phyloP scores from a whole-genome alignment of 306 rosid species.

The Pyrus bretschneideri region DNA sequence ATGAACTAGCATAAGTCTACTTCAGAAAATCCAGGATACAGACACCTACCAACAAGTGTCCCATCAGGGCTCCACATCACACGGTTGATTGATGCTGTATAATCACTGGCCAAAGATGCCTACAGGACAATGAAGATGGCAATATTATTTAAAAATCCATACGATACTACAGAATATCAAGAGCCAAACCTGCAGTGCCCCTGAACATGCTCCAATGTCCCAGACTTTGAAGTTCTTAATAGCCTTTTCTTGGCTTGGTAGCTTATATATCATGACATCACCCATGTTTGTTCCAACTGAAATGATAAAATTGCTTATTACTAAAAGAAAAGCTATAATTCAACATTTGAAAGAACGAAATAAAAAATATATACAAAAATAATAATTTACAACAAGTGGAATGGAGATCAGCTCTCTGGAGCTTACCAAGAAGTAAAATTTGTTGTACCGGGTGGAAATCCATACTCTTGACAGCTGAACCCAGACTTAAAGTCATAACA shows the following conservation, averaged over 20 bases:
- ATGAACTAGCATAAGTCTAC: constrained; percentile 13
- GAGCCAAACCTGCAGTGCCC: constrained; percentile 67
- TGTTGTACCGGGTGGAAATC: constrained; percentile 94
- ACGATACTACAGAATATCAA: constrained; percentile 5
- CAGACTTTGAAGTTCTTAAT: constrained; percentile 72
- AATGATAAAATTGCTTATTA: constrained; percentile 14
- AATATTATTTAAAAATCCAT: constrained; percentile 13
- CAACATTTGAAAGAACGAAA: not conserved
- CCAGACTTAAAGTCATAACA: constrained; percentile 64
- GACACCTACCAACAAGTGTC: constrained; percentile 63
- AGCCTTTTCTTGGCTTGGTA: constrained; percentile 75
- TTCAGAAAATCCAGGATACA: not conserved
- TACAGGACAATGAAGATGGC: constrained; percentile 27
- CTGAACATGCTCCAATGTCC: constrained; percentile 64
- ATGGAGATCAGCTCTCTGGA: not conserved
- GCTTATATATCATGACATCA: constrained; percentile 82
- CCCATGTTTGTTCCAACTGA: constrained; percentile 94
- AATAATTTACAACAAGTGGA: constrained; percentile 1
- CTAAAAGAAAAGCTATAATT: not conserved
- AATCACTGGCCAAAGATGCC: constrained; percentile 75
- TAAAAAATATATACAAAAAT: not conserved
- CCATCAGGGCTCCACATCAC: constrained; percentile 99
- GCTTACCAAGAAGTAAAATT: constrained; percentile 84
- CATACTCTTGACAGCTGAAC: constrained; percentile 83
- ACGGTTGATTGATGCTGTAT: constrained; percentile 76